phyloP scores from a whole-genome alignment of 208 protist species.

The Wallacemonas sp. region DNA sequence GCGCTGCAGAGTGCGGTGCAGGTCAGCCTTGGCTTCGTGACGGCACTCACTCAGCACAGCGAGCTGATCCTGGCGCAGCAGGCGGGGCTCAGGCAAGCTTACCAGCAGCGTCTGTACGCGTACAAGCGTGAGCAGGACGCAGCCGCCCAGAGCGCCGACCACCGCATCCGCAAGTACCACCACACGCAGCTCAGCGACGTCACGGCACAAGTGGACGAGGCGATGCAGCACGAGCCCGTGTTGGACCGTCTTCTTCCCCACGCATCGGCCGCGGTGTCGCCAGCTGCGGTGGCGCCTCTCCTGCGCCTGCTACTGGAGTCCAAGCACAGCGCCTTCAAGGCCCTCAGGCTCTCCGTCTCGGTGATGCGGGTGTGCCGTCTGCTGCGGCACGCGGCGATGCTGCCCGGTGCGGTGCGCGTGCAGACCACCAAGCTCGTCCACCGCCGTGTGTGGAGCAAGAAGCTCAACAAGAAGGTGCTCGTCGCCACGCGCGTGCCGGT shows the following conservation, averaged over 20 bases:
- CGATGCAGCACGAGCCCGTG: slow-evolving; percentile 16
- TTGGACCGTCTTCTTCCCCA: slow-evolving; percentile 55
- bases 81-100: slow-evolving; percentile 35
- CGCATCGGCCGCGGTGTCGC: slow-evolving; percentile 36
- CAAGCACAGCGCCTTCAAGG: slow-evolving; percentile 38
- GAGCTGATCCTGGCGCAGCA: slow-evolving; percentile 23
- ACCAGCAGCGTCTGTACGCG: slow-evolving; percentile 27
- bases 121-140: slow-evolving; percentile 18
- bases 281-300: slow-evolving; percentile 35
- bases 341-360: slow-evolving; percentile 42
- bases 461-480: slow-evolving; percentile 32
- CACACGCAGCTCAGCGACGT: slow-evolving; percentile 11
- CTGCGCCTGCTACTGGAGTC: slow-evolving; percentile 46
- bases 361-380: slow-evolving; percentile 46
- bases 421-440: slow-evolving; percentile 39
- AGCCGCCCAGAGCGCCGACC: not conserved
- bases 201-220: not conserved
- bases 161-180: slow-evolving; percentile 26
- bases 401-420: slow-evolving; percentile 41
- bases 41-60: slow-evolving; percentile 43
- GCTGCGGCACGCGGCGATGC: slow-evolving; percentile 50
- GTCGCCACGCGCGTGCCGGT: slow-evolving; percentile 48
- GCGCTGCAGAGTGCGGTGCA: slow-evolving; percentile 13
- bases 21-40: slow-evolving; percentile 36
- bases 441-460: slow-evolving; percentile 38